These are phyloP conservation scores for Thielaviopsis ethacetica DNA, from an alignment of 2,329 filamentous ascomycete species.

Conservation along the genomic window DNA sequence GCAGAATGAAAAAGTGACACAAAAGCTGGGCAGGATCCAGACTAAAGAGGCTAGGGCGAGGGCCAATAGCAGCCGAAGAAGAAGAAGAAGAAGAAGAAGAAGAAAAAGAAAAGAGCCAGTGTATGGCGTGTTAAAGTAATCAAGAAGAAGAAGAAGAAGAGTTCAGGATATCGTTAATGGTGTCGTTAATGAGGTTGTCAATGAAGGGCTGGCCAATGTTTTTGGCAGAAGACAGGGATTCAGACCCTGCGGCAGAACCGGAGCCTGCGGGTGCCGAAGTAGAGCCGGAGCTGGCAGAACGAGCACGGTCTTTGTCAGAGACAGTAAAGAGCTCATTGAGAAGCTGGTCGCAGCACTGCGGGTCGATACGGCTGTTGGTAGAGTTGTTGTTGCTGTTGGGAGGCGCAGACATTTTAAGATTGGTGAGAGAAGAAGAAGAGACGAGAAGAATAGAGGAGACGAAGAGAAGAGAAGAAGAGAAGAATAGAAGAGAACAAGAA, in stretches of 20 bases:
- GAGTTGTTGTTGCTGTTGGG: constrained; percentile 1
- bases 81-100: not conserved
- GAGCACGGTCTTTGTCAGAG: constrained; percentile 4
- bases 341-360: constrained; percentile 9
- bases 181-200: constrained; percentile 7
- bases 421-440: not conserved
- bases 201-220: constrained; percentile 11
- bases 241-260: not conserved
- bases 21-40: too few relatives aligned
- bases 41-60: too few relatives aligned
- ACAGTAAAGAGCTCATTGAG: constrained; percentile 10
- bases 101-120: not conserved
- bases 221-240: not conserved
- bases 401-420: not conserved
- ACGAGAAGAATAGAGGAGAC: not conserved
- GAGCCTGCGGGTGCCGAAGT: constrained; percentile 1
- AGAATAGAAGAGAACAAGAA: not conserved
- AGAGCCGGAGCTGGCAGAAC: not conserved
- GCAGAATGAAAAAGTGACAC: not conserved
- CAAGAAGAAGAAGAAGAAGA: not conserved
- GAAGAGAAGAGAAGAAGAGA: not conserved
- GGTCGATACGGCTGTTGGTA: constrained; percentile 5
- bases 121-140: too few relatives aligned
- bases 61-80: not conserved
- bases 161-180: constrained; percentile 7